Percentiles rank a stretch among this genome's conserved stretches.
Conservation (phyloP, 345 rosid genomes). For the Eucalyptus regnans region DNA sequence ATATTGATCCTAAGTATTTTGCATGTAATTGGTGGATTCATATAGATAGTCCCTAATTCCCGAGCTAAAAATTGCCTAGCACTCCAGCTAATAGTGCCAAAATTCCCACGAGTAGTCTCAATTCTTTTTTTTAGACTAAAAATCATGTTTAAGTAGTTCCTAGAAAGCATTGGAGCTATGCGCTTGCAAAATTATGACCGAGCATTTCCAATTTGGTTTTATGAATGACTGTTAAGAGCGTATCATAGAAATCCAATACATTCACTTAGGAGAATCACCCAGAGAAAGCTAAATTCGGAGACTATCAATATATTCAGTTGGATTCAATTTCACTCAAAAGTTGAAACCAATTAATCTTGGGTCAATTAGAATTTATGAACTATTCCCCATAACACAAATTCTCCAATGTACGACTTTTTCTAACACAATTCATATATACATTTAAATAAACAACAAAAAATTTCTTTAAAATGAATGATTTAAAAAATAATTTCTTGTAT, state of each 20-base stretch:
- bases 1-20: background rate
- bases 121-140: background rate
- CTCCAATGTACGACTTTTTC: background rate
- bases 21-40: background rate
- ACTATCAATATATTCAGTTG: background rate
- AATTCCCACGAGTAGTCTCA: background rate
- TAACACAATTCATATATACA: background rate
- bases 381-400: background rate
- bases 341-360: background rate
- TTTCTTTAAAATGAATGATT: background rate
- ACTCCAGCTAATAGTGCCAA: background rate
- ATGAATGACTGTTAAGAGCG: no score
- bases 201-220: no score
- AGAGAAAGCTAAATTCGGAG: fast-evolving
- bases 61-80: background rate
- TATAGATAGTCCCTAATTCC: background rate
- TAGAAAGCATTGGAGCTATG: no score
- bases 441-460: background rate
- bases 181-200: no score
- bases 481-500: background rate
- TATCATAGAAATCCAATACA: background rate
- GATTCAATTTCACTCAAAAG: background rate
- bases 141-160: background rate
- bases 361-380: background rate
- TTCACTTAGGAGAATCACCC: fast-evolving